phyloP scores from a whole-genome alignment of 441 rosid genomes.

The Melastoma candidum region DNA sequence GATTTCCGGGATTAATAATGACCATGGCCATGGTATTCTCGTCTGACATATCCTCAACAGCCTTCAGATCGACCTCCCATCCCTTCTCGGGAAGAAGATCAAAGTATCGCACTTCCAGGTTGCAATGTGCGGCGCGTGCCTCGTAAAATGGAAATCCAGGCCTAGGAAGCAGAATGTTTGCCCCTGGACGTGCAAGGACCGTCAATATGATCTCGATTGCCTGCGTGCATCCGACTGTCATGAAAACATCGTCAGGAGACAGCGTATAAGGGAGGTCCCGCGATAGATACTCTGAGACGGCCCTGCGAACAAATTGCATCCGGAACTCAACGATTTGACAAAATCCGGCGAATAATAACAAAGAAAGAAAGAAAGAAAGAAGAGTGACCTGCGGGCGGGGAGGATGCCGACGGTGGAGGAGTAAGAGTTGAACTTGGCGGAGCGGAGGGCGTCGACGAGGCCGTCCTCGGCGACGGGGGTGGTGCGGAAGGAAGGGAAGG shows the following conservation, averaged over 20 bases:
- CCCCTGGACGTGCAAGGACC: constrained; percentile 32
- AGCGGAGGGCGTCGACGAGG: constrained; percentile 27
- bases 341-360: background rate
- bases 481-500: constrained; percentile 38
- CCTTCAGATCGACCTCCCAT: constrained; percentile 44
- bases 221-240: constrained; percentile 39
- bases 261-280: background rate
- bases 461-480: constrained; percentile 31
- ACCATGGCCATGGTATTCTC: constrained; percentile 38
- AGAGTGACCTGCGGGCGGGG: constrained; percentile 34
- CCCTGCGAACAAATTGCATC: constrained; percentile 19
- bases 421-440: constrained; percentile 37
- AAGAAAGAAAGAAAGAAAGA: background rate
- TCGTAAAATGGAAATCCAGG: constrained; percentile 33
- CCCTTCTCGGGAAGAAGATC: constrained; percentile 40
- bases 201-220: constrained; percentile 32
- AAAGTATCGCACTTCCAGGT: constrained; percentile 28
- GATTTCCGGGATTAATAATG: constrained; percentile 31
- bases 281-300: constrained; percentile 33
- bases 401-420: constrained; percentile 28
- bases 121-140: constrained; percentile 19
- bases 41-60: constrained; percentile 39
- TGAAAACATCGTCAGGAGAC: constrained; percentile 23
- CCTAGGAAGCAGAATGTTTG: constrained; percentile 35
- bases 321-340: background rate